Evolutionary conservation across 495 filamentous ascomycete species (phyloP), one percentile per base, ranked within the genome.

Genomic region (Penicillium chermesinum): DNA sequence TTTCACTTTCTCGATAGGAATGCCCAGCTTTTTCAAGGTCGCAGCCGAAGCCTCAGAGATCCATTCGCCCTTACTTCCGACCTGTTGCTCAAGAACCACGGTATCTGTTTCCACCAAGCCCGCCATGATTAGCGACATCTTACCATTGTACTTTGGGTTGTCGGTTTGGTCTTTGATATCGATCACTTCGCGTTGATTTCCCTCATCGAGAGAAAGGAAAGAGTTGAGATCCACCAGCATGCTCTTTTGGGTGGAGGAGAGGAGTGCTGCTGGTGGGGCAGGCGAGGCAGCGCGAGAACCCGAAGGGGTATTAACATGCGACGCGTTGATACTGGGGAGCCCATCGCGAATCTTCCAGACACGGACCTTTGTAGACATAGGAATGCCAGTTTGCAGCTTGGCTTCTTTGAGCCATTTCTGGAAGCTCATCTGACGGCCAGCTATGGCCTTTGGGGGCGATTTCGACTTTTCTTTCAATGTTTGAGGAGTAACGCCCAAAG

Each of bases 111-210:
- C 76, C 21, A 75, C 75, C 4, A 95, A 72, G 5, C 86, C 88
- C 21, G 77, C 77, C 15, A 79, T 59, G 16, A 74, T 69, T 38
- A 95, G 59, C 10, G 71, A 80, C 62, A 80, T 77, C 30, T 65
- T 75, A 18, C 86, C 84, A 52, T 95, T 91, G 65, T 89, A 91
- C 9, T 91, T 89, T 12, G 68, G 35, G 53, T 94, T 86, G 48
- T 72, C 70, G 1, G 86, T 93, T 36, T 84, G 74, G 64, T 97
- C 93, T 14, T 79, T 78, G 3, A 76, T 66, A 7, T 78, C 73
- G 18, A 96, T 64, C 5, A 85, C 52, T 44, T 90, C 88, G 18
- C 89, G 80, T 25, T 93, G 81, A 7, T 74, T 73, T 12, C 78
- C 79, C 46, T 79, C 82, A 40, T 83, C 72, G 19, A 96, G 76